Evolutionary conservation across 2,329 filamentous ascomycete species (phyloP).

Genomic region (Emydomyces testavorans): DNA sequence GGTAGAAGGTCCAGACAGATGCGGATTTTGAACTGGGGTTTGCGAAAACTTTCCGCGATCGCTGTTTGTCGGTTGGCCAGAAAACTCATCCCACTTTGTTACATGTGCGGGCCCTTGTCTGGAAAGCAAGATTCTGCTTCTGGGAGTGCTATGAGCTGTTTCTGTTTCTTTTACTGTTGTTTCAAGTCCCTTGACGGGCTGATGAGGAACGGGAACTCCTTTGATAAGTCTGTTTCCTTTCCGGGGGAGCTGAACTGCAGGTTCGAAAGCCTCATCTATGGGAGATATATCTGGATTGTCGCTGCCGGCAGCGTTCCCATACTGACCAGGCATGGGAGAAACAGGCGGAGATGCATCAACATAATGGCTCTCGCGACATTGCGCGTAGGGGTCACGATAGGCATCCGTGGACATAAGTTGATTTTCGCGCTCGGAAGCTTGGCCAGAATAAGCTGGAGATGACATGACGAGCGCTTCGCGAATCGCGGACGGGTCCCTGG

Average conservation of each 20-base stretch:
- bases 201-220: slow-evolving; percentile 13
- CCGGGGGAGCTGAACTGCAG: slow-evolving; percentile 16
- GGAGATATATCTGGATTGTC: slow-evolving; percentile 33
- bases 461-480: slow-evolving; percentile 3
- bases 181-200: background rate
- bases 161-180: background rate
- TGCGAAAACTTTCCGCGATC: slow-evolving; percentile 46
- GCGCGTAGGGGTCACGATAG: slow-evolving; percentile 3
- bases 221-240: slow-evolving; percentile 21
- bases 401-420: background rate
- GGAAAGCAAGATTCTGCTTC: slow-evolving; percentile 11
- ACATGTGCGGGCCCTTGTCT: slow-evolving; percentile 3
- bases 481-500: background rate
- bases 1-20: slow-evolving; percentile 20
- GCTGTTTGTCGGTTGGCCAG: slow-evolving; percentile 53
- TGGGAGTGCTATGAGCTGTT: background rate
- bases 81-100: slow-evolving; percentile 52
- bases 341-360: slow-evolving; percentile 38
- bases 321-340: slow-evolving; percentile 27
- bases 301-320: slow-evolving; percentile 11
- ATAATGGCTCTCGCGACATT: slow-evolving; percentile 19
- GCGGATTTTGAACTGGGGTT: slow-evolving; percentile 40
- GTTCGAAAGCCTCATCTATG: slow-evolving; percentile 24
- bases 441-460: slow-evolving; percentile 13
- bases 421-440: background rate